Evolutionary conservation across 805 yeast species (phyloP).

Genomic region (Myxozyma lipomycoides): DNA sequence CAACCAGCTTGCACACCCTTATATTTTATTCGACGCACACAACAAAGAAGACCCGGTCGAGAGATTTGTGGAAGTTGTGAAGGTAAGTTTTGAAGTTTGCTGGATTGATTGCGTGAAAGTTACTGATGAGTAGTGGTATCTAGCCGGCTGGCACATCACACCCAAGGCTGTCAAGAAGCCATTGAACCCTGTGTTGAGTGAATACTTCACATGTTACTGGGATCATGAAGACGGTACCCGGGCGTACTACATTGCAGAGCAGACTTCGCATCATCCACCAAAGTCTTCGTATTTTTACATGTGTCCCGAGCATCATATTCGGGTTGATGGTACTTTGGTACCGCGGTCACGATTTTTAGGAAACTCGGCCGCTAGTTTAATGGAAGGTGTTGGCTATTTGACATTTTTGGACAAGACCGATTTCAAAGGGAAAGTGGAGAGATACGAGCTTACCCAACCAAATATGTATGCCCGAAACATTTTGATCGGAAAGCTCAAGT

Average conservation of each 20-base stretch:
- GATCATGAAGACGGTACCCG: slow-evolving; percentile 63
- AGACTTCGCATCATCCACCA: slow-evolving; percentile 98
- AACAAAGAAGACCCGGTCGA: slow-evolving; percentile 52
- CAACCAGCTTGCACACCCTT: slow-evolving; percentile 74
- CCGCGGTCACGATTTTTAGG: slow-evolving; percentile 90
- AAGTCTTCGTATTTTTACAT: slow-evolving; percentile 87
- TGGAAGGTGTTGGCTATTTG: slow-evolving; percentile 83
- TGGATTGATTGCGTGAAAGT: background rate
- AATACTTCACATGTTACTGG: slow-evolving; percentile 89
- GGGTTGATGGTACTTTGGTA: slow-evolving; percentile 82
- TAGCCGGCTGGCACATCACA: slow-evolving; percentile 96
- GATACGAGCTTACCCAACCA: slow-evolving; percentile 86
- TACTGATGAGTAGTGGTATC: slow-evolving; percentile 63
- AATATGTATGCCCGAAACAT: slow-evolving; percentile 94
- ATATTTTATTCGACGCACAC: slow-evolving; percentile 67
- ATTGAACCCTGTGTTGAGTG: slow-evolving; percentile 90
- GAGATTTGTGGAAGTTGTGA: slow-evolving; percentile 69
- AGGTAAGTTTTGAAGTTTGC: slow-evolving; percentile 30
- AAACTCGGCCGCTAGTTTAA: slow-evolving; percentile 92
- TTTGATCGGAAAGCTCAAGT: slow-evolving; percentile 80
- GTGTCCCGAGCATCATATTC: slow-evolving; percentile 73
- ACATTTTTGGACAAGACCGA: slow-evolving; percentile 60
- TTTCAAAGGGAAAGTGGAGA: slow-evolving; percentile 50
- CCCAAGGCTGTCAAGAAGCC: slow-evolving; percentile 99
- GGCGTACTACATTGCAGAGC: slow-evolving; percentile 88